phyloP scores from a whole-genome alignment of 345 rosid genomes.

The Euphorbia pulcherrima region DNA sequence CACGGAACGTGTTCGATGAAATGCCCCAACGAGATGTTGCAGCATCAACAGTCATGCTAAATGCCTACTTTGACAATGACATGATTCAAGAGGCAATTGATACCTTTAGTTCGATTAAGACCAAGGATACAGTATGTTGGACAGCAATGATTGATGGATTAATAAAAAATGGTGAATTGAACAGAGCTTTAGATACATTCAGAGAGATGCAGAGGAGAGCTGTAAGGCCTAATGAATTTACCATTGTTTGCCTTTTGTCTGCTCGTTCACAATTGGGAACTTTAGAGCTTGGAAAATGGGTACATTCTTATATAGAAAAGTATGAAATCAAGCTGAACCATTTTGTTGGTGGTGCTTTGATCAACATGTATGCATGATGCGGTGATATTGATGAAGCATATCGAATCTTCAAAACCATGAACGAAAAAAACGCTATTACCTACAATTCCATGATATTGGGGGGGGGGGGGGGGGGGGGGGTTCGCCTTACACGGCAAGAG shows the following conservation, averaged over 20 bases:
- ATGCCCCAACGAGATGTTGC: slow-evolving; percentile 57
- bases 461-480: too few species aligned
- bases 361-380: slow-evolving; percentile 56
- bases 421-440: slow-evolving; percentile 40
- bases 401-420: slow-evolving; percentile 37
- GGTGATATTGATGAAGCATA: slow-evolving; percentile 51
- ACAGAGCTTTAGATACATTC: slow-evolving; percentile 52
- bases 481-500: slow-evolving; percentile 55
- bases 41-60: slow-evolving; percentile 43
- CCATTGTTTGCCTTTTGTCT: slow-evolving; percentile 53
- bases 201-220: slow-evolving; percentile 51
- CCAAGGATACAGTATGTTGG: slow-evolving; percentile 63
- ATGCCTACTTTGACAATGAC: slow-evolving; percentile 41
- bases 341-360: slow-evolving; percentile 56
- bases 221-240: slow-evolving; percentile 49
- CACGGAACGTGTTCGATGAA: slow-evolving; percentile 47
- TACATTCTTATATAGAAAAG: slow-evolving; percentile 47
- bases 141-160: slow-evolving; percentile 67
- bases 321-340: slow-evolving; percentile 38
- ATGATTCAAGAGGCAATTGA: slow-evolving; percentile 37
- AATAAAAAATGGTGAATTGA: slow-evolving; percentile 52
- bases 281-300: slow-evolving; percentile 59
- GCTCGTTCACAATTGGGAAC: slow-evolving; percentile 62
- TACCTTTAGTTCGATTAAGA: slow-evolving; percentile 35
- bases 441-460: slow-evolving; percentile 60